These are phyloP conservation scores for Plasmodium ovale DNA, from an alignment of 169 alveolate genomes.

Conservation along the genomic window DNA sequence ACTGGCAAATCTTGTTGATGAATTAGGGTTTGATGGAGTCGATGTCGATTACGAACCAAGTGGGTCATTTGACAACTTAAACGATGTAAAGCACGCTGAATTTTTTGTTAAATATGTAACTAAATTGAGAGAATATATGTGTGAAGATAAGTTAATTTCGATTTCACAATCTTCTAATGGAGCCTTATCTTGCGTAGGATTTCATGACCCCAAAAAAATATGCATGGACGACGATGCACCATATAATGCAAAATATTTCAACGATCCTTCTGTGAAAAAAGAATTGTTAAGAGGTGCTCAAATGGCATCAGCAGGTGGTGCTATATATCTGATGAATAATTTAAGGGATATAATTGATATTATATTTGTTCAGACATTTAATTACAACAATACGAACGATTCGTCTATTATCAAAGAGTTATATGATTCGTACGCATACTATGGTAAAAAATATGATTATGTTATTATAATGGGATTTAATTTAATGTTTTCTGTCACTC, in stretches of 20 bases:
- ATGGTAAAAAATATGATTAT: slow-evolving; percentile 13
- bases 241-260: slow-evolving; percentile 12
- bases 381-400: background rate
- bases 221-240: slow-evolving; percentile 10
- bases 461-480: slow-evolving; percentile 17
- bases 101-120: slow-evolving; percentile 10
- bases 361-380: slow-evolving; percentile 8
- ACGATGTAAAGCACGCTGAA: background rate
- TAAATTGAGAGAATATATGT: slow-evolving; percentile 11
- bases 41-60: slow-evolving; percentile 9
- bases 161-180: slow-evolving; percentile 13
- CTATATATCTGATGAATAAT: slow-evolving; percentile 15
- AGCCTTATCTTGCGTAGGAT: slow-evolving; percentile 2
- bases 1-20: slow-evolving; percentile 15
- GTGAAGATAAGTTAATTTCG: slow-evolving; percentile 15
- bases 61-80: slow-evolving; percentile 9
- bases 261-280: background rate
- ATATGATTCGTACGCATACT: slow-evolving; percentile 12
- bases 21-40: slow-evolving; percentile 18
- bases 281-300: slow-evolving; percentile 5
- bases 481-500: background rate
- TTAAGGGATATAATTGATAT: slow-evolving; percentile 13
- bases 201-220: slow-evolving; percentile 11
- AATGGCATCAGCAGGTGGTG: slow-evolving; percentile 20
- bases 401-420: slow-evolving; percentile 1